Conservation (phyloP, 345 rosid species). For the Cardamine chenopodiifolia region DNA sequence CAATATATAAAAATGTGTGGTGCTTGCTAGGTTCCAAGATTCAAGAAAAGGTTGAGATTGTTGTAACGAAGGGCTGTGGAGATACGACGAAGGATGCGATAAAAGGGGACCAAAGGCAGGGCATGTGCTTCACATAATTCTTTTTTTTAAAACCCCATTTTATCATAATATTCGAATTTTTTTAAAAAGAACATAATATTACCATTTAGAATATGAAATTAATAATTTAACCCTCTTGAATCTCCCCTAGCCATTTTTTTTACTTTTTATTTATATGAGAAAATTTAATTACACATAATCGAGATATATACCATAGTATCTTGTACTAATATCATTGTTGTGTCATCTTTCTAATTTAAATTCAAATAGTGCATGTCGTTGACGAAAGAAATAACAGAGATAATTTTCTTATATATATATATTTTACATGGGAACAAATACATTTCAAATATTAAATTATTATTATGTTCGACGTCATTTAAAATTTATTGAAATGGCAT, state of each 20-base stretch:
- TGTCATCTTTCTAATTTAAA: neutral
- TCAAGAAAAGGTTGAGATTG: conserved; percentile 12
- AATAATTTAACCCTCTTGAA: too few species aligned
- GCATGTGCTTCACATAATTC: conserved; percentile 19
- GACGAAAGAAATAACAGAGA: neutral
- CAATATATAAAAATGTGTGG: neutral
- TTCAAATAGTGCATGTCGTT: neutral
- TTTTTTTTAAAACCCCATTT: too few species aligned
- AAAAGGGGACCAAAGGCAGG: conserved; percentile 25
- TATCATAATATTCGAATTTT: too few species aligned
- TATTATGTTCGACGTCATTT: too few species aligned
- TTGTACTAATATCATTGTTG: neutral
- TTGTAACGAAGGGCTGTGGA: conserved; percentile 6
- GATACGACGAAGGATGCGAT: conserved; percentile 21
- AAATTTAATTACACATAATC: too few species aligned
- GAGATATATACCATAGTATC: too few species aligned
- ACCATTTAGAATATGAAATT: neutral
- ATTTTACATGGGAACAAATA: too few species aligned
- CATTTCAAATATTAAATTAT: too few species aligned
- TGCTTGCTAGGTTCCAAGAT: conserved; percentile 18
- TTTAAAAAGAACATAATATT: too few species aligned
- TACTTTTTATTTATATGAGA: too few species aligned
- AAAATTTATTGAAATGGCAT: too few species aligned
- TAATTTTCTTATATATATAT: too few species aligned
- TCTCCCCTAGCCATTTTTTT: neutral